A percentile compares a stretch with the other conserved stretches of the same genome.
These are phyloP conservation scores for Ramaria sp. DNA, from an alignment of 768 basidiomycete species.

Conservation along the genomic window DNA sequence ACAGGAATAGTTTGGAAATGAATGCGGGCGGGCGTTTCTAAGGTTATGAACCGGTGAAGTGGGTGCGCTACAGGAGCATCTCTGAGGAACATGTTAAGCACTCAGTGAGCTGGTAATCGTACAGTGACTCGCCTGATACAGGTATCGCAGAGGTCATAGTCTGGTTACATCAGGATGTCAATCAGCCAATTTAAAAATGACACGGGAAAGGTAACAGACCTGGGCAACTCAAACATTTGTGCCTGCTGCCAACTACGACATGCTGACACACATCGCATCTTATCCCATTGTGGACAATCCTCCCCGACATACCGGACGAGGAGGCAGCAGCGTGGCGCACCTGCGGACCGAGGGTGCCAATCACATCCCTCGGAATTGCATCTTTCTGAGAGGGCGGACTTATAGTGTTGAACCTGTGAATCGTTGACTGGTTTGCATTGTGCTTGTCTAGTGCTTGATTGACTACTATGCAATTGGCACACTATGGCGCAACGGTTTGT, in stretches of 20 bases:
- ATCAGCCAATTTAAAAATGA: not conserved
- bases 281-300: constrained; percentile 42
- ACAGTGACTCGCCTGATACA: constrained; percentile 42
- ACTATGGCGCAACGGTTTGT: constrained; percentile 5
- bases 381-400: not conserved
- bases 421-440: constrained; percentile 3
- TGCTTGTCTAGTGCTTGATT: constrained; percentile 6
- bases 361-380: not conserved
- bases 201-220: constrained; percentile 28
- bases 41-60: constrained; percentile 62
- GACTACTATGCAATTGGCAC: constrained; percentile 9
- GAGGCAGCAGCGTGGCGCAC: not conserved
- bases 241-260: constrained; percentile 52
- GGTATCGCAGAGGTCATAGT: constrained; percentile 60
- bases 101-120: constrained; percentile 19
- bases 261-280: constrained; percentile 54
- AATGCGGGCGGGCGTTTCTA: constrained; percentile 53
- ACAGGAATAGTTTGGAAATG: constrained; percentile 42
- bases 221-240: constrained; percentile 74
- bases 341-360: not conserved
- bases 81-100: constrained; percentile 25
- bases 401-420: constrained; percentile 5
- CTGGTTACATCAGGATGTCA: constrained; percentile 22
- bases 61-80: constrained; percentile 20
- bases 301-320: constrained; percentile 14